Percentiles rank a stretch among this genome's conserved stretches.
Conservation (phyloP, 768 basidiomycete genomes). For the Pulveroboletus sp. region DNA sequence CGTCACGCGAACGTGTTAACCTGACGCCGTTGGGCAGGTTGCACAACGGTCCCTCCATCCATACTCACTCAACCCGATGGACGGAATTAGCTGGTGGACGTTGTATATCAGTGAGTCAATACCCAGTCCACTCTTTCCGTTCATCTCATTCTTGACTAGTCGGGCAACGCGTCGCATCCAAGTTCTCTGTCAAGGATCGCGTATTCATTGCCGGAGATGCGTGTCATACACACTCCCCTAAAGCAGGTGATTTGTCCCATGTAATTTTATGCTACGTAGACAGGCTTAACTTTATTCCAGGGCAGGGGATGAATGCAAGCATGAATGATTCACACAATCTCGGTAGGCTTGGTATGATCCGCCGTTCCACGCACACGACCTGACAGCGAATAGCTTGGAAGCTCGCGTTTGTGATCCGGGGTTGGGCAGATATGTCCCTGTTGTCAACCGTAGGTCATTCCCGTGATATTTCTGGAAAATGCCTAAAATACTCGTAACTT, state of each 20-base stretch:
- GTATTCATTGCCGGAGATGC: slow-evolving; percentile 57
- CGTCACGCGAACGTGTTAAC: not conserved
- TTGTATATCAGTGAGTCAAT: slow-evolving; percentile 40
- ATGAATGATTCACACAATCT: slow-evolving; percentile 55
- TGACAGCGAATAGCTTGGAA: slow-evolving; percentile 42
- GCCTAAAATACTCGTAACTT: not conserved
- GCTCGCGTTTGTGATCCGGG: slow-evolving; percentile 44
- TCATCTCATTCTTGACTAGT: slow-evolving; percentile 29
- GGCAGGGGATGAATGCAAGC: slow-evolving; percentile 51
- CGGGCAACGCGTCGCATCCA: slow-evolving; percentile 51
- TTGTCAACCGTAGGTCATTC: slow-evolving; percentile 40
- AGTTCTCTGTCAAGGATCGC: slow-evolving; percentile 43
- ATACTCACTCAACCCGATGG: slow-evolving; percentile 30
- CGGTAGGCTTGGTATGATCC: slow-evolving; percentile 20
- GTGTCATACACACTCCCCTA: slow-evolving; percentile 43
- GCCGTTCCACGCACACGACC: not conserved
- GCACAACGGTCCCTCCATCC: slow-evolving; percentile 40
- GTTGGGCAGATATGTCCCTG: slow-evolving; percentile 42
- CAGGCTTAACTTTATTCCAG: slow-evolving; percentile 27
- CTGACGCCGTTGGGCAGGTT: slow-evolving; percentile 20
- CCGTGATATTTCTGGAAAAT: not conserved
- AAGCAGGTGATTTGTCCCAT: slow-evolving; percentile 31
- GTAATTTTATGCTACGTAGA: not conserved
- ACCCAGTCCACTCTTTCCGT: not conserved
- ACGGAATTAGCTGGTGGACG: slow-evolving; percentile 46